These are phyloP conservation scores for Malassezia obtusa DNA, from an alignment of 1,284 basidiomycete species.

Conservation along the genomic window DNA sequence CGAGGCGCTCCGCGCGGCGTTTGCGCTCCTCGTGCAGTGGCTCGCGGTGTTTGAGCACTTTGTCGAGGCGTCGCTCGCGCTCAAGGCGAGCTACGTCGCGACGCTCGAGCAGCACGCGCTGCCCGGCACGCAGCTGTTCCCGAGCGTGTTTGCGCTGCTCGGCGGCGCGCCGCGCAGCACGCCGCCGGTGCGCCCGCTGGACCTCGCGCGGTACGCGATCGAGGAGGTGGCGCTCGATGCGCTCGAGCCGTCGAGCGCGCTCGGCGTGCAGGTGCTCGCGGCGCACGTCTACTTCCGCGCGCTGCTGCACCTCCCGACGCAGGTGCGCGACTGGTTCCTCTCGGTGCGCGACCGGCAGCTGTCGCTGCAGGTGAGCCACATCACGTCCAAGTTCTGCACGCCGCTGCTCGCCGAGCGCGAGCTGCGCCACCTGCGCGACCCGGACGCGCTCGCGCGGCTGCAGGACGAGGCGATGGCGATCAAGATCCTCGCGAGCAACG, in stretches of 20 bases:
- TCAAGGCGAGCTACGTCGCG: conserved; percentile 70
- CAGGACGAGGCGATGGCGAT: conserved; percentile 71
- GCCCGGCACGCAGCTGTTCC: conserved; percentile 60
- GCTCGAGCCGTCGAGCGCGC: conserved; percentile 28
- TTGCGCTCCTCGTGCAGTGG: conserved; percentile 67
- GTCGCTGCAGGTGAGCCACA: conserved; percentile 62
- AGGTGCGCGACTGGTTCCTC: conserved; percentile 65
- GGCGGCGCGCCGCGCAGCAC: conserved; percentile 19
- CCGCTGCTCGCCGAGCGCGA: conserved; percentile 78
- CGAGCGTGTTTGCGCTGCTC: conserved; percentile 64
- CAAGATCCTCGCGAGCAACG: conserved; percentile 56
- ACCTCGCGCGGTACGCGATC: conserved; percentile 69
- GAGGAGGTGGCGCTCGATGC: conserved; percentile 71
- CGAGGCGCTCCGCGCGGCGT: conserved; percentile 13
- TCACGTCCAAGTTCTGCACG: conserved; percentile 79
- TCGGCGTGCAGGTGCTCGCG: conserved; percentile 59
- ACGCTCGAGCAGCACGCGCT: conserved; percentile 67
- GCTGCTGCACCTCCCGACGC: conserved; percentile 35
- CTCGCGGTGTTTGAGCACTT: conserved; percentile 82
- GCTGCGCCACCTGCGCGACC: conserved; percentile 64
- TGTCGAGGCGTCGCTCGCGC: conserved; percentile 70
- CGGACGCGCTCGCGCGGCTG: conserved; percentile 59
- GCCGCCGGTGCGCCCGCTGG: conserved; percentile 55
- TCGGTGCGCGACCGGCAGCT: conserved; percentile 82
- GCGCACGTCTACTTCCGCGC: conserved; percentile 64